Evolutionary conservation across 345 rosid genomes (phyloP), one percentile per base, ranked within the genome.

Genomic region (Pistacia integerrima): DNA sequence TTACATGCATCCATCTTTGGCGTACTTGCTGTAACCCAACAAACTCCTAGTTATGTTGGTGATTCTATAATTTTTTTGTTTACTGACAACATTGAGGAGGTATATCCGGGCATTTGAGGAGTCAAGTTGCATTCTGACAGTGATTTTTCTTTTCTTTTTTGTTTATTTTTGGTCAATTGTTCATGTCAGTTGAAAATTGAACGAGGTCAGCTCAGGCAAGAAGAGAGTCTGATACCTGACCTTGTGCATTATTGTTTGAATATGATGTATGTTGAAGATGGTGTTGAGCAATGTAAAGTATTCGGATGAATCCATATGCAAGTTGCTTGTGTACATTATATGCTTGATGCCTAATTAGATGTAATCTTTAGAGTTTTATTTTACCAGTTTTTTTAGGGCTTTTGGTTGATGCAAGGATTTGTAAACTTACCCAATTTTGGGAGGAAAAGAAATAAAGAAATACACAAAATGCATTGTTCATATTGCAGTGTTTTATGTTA

Each of bases 371-470:
- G 77, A 74, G 51, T 17, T 64, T 52, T 52, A 35, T 64, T 73
- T 62, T 38, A 20, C 64, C 55, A 30, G 70, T 74, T 55, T 30
- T 55, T n/a, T 11, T 13, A 13, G 51, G 64, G 33, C 64, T 7
- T 64, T 54, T 55, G 62, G 49, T 44, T 65, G 17, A 64, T 20
- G 41, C 49, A 55, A 65, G 38, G 70, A 74, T 65, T 64, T 74
- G 77, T 74, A 74, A 74, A 64, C 63, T 74, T 55, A 25, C 71
- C 77, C 77, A 38, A 54, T 36, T 64, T 74, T 74, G 71, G 71
- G 71, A 65, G 22, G 64, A 54, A 52, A 64, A 38, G 5, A n/a
- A 54, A 64, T 63, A 52, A 69, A 48, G 10, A 30, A 13, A 28
- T 49, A 20, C 7, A 38, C 70, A 13, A 74, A 48, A 35, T 38